These are phyloP conservation scores for Chalciporus sp. DNA, from an alignment of 1,284 basidiomycete genomes.

Conservation along the genomic window DNA sequence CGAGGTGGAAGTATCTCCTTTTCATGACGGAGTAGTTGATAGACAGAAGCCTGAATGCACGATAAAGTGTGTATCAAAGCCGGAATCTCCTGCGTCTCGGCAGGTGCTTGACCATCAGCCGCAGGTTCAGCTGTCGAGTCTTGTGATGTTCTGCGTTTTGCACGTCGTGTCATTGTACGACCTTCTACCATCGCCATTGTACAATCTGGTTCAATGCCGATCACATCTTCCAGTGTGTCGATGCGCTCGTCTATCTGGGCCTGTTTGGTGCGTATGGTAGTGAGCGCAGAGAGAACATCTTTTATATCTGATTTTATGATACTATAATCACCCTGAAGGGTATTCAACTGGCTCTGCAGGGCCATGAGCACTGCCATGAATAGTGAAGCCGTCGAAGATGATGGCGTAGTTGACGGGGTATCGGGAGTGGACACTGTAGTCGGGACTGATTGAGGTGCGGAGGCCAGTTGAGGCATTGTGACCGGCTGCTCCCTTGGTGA, in stretches of 20 bases:
- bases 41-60: constrained; percentile 24
- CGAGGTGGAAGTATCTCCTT: constrained; percentile 2
- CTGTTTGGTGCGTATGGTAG: constrained; percentile 16
- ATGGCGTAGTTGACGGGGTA: background rate
- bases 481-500: too few species aligned
- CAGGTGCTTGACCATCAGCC: background rate
- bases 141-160: background rate
- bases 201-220: constrained; percentile 15
- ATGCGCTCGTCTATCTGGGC: constrained; percentile 12
- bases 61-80: constrained; percentile 17
- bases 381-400: background rate
- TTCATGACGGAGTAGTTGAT: constrained; percentile 17
- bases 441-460: background rate
- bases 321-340: constrained; percentile 11
- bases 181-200: background rate
- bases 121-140: background rate
- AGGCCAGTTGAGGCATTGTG: background rate
- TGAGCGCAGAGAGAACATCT: constrained; percentile 21
- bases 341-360: constrained; percentile 21
- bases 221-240: constrained; percentile 10
- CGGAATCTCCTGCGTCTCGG: constrained; percentile 7
- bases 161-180: background rate
- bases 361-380: constrained; percentile 1
- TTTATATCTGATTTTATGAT: constrained; percentile 16
- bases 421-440: background rate